A percentile compares a stretch with the other conserved stretches of the same genome.
These are phyloP conservation scores for Mitragyna speciosa DNA, from an alignment of 257 asterid genomes.

Conservation along the genomic window DNA sequence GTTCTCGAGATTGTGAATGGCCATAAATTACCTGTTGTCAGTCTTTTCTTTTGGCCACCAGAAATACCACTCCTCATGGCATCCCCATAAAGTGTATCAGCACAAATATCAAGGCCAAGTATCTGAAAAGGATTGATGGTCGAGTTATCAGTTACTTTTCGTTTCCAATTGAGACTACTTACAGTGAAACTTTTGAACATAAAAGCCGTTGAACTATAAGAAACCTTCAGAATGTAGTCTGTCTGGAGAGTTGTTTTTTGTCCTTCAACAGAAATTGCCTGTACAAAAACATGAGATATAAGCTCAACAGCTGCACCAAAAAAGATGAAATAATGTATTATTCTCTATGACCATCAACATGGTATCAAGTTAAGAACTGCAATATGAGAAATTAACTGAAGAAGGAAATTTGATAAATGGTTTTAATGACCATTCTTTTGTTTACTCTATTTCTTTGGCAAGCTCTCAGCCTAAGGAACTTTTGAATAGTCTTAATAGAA, in stretches of 20 bases:
- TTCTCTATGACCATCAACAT: background rate
- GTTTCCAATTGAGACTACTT: background rate
- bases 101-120: slow-evolving; percentile 57
- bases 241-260: slow-evolving; percentile 48
- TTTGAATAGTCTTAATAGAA: background rate
- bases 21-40: slow-evolving; percentile 44
- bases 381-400: background rate
- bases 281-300: background rate
- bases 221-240: slow-evolving; percentile 52
- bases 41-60: slow-evolving; percentile 64
- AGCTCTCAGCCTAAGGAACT: background rate
- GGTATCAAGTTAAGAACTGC: background rate
- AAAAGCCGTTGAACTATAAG: background rate
- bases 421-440: background rate
- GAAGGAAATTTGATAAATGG: background rate
- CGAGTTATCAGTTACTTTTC: background rate
- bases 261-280: slow-evolving; percentile 62
- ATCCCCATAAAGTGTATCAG: slow-evolving; percentile 57
- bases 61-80: slow-evolving; percentile 66
- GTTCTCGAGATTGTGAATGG: background rate
- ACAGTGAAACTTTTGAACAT: slow-evolving; percentile 2
- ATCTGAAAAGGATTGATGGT: slow-evolving; percentile 32
- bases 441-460: background rate
- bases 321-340: background rate
- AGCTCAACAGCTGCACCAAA: background rate